phyloP scores from a whole-genome alignment of 305 asterid species.

The Salvia sclarea region DNA sequence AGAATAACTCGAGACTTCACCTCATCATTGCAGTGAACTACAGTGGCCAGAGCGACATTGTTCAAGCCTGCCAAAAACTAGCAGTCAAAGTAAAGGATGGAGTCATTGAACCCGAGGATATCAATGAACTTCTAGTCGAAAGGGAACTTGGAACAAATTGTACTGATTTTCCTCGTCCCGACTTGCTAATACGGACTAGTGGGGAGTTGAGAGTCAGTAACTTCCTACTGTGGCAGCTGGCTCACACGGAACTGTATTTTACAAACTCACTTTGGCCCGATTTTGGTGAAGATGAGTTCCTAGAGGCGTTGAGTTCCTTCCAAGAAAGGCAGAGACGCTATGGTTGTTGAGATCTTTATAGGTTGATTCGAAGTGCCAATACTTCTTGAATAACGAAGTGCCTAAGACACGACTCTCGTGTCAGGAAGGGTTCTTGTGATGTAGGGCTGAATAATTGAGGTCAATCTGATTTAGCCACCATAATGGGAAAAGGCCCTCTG shows the following conservation, averaged over 20 bases:
- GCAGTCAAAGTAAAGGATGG: constrained; percentile 58
- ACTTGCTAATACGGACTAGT: constrained; percentile 63
- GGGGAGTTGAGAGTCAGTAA: constrained; percentile 67
- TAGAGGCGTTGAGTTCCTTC: constrained; percentile 48
- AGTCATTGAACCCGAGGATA: constrained; percentile 44
- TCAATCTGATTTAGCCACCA: not conserved
- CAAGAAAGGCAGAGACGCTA: constrained; percentile 56
- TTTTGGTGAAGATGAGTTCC: constrained; percentile 53
- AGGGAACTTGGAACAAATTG: constrained; percentile 55
- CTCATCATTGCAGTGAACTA: constrained; percentile 59
- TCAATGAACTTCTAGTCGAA: constrained; percentile 40
- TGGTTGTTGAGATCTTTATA: constrained; percentile 13
- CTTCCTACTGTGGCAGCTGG: constrained; percentile 72
- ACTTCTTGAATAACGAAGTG: not conserved
- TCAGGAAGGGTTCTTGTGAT: not conserved
- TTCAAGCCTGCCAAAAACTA: constrained; percentile 57
- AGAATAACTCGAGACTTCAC: constrained; percentile 50
- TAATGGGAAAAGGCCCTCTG: not conserved
- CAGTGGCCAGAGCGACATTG: constrained; percentile 55
- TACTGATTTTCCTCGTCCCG: constrained; percentile 51
- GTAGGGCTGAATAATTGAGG: not conserved
- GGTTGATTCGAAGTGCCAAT: not conserved
- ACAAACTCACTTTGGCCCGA: constrained; percentile 55
- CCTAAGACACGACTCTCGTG: not conserved
- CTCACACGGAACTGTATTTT: constrained; percentile 63